These are phyloP conservation scores for Thermoascus crustaceus DNA, from an alignment of 2,329 filamentous ascomycete species.

Conservation along the genomic window DNA sequence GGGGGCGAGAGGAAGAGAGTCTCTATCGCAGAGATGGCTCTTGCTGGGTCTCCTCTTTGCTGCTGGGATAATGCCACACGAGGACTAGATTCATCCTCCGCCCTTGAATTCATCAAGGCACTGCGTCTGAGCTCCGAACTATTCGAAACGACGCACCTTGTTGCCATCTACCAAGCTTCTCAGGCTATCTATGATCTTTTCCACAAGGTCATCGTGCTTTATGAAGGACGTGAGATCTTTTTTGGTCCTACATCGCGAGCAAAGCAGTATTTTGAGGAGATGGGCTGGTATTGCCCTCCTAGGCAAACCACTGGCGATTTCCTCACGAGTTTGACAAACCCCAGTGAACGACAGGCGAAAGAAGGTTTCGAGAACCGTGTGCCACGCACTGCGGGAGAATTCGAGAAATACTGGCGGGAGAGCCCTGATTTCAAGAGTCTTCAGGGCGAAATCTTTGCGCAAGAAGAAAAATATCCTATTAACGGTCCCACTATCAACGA, in stretches of 20 bases:
- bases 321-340: constrained; percentile 60
- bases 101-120: constrained; percentile 50
- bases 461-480: constrained; percentile 24
- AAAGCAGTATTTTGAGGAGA: constrained; percentile 56
- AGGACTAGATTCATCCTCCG: constrained; percentile 49
- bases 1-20: constrained; percentile 57
- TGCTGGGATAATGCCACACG: constrained; percentile 43
- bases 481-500: constrained; percentile 23
- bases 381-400: constrained; percentile 61
- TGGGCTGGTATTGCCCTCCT: constrained; percentile 60
- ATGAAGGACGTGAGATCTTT: constrained; percentile 70
- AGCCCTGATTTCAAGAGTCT: constrained; percentile 25
- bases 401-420: constrained; percentile 46
- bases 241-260: constrained; percentile 57
- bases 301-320: constrained; percentile 64
- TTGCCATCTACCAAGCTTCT: constrained; percentile 51
- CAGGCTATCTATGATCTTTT: constrained; percentile 53
- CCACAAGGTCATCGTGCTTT: constrained; percentile 66
- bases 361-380: constrained; percentile 53
- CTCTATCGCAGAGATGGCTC: constrained; percentile 18
- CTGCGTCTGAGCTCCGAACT: constrained; percentile 45
- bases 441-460: constrained; percentile 26
- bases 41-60: constrained; percentile 4
- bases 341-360: constrained; percentile 48
- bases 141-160: constrained; percentile 42